phyloP scores from a whole-genome alignment of 352 stramenopile species.

The Phytophthora cactorum region DNA sequence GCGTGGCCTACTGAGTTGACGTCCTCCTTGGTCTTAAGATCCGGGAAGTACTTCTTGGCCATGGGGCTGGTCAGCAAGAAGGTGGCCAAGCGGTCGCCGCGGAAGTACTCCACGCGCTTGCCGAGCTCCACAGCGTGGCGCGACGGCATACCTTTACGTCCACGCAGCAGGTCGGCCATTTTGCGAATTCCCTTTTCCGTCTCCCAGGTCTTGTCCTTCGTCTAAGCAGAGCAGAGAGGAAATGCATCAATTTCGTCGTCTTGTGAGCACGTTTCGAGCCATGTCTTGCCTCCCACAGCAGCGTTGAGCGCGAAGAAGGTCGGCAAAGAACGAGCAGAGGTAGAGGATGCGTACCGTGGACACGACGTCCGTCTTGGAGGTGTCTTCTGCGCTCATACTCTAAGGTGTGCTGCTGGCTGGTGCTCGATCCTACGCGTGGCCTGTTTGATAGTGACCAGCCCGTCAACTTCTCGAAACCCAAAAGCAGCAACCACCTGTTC shows the following conservation, averaged over 20 bases:
- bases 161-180: slow-evolving; percentile 85
- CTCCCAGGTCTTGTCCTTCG: slow-evolving; percentile 68
- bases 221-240: slow-evolving; percentile 26
- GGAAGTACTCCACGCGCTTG: slow-evolving; percentile 94
- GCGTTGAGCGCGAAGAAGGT: background rate
- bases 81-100: slow-evolving; percentile 83
- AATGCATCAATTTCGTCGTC: slow-evolving; percentile 19
- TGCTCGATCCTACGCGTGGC: slow-evolving; percentile 35
- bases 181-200: slow-evolving; percentile 77
- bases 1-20: slow-evolving; percentile 72
- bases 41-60: slow-evolving; percentile 86
- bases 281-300: slow-evolving; percentile 16
- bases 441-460: slow-evolving; percentile 37
- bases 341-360: slow-evolving; percentile 28
- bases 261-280: background rate
- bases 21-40: slow-evolving; percentile 83
- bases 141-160: slow-evolving; percentile 87
- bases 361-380: slow-evolving; percentile 23
- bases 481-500: slow-evolving; percentile 37
- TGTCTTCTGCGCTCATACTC: slow-evolving; percentile 36
- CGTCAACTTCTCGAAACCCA: slow-evolving; percentile 23
- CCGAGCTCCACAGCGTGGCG: slow-evolving; percentile 90
- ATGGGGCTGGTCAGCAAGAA: slow-evolving; percentile 83
- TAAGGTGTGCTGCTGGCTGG: slow-evolving; percentile 1
- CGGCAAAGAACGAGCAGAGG: background rate